Evolutionary conservation across 768 basidiomycete genomes (phyloP).

Genomic region (Termitomyces sp.): DNA sequence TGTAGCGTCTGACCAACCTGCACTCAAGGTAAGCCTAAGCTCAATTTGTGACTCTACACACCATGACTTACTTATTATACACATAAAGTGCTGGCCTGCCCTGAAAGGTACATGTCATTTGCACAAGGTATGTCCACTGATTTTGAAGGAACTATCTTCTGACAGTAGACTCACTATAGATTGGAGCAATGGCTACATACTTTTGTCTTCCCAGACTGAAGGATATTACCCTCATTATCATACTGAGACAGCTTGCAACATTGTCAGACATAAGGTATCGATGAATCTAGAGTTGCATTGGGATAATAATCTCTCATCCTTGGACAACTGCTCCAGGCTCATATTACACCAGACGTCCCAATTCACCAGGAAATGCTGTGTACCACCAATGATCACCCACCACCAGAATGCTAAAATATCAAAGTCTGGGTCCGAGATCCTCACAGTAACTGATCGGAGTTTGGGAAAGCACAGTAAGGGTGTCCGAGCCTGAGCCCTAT

Average conservation of each 20-base stretch:
- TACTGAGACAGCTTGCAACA: too few relatives aligned
- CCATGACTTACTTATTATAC: too few relatives aligned
- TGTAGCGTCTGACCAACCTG: constrained; percentile 62
- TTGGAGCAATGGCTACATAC: too few relatives aligned
- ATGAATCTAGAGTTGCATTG: background rate
- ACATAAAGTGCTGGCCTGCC: constrained; percentile 59
- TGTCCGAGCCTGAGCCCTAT: too few relatives aligned
- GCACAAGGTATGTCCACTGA: constrained; percentile 56
- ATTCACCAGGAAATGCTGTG: background rate
- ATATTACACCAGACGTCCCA: background rate
- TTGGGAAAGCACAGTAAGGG: background rate
- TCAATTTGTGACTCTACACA: background rate
- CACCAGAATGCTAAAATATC: background rate
- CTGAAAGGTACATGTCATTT: constrained; percentile 37
- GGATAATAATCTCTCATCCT: background rate
- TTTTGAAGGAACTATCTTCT: too few relatives aligned
- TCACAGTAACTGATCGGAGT: background rate
- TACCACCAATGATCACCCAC: background rate
- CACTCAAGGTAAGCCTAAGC: constrained; percentile 51
- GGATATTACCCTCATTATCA: too few relatives aligned
- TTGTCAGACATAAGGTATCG: too few relatives aligned
- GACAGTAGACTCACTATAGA: too few relatives aligned
- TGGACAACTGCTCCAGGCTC: background rate
- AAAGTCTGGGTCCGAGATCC: background rate
- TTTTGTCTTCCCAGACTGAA: too few relatives aligned